A percentile compares a stretch with the other conserved stretches of the same genome.
Evolutionary conservation across 2,329 filamentous ascomycete genomes (phyloP).

Genomic region (Fonsecaea erecta): DNA sequence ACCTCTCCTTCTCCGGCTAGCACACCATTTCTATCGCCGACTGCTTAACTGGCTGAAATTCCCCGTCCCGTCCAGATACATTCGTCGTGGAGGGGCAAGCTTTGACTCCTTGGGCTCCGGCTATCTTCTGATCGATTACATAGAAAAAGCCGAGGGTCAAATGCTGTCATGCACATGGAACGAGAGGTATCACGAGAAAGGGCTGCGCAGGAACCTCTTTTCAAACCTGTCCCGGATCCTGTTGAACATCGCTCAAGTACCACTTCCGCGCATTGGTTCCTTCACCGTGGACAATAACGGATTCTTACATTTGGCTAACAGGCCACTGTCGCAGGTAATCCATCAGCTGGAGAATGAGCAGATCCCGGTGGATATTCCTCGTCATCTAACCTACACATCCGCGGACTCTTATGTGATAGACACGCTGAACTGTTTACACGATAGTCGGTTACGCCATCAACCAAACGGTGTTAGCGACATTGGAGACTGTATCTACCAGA

Average conservation of each 20-base stretch:
- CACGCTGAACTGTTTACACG: constrained; percentile 37
- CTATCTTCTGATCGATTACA: constrained; percentile 35
- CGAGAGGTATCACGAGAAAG: constrained; percentile 18
- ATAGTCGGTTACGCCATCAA: constrained; percentile 39
- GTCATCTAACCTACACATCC: constrained; percentile 37
- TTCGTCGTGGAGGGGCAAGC: constrained; percentile 15
- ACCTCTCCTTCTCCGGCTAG: constrained; percentile 15
- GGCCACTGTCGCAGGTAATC: constrained; percentile 38
- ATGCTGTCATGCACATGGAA: constrained; percentile 34
- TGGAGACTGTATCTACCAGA: constrained; percentile 28
- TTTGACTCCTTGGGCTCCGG: constrained; percentile 20
- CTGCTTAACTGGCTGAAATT: background rate
- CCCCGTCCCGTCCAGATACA: constrained; percentile 15
- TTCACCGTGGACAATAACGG: constrained; percentile 39
- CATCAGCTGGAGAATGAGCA: constrained; percentile 40
- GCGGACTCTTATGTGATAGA: constrained; percentile 40
- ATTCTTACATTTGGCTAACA: constrained; percentile 36
- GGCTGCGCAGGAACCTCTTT: constrained; percentile 37
- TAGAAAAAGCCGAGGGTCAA: constrained; percentile 28
- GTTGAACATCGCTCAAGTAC: constrained; percentile 35
- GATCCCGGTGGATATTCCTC: constrained; percentile 39
- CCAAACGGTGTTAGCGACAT: constrained; percentile 37
- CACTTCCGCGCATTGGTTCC: constrained; percentile 38
- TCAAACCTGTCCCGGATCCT: constrained; percentile 38
- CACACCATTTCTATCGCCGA: background rate